Base-by-base conservation (phyloP, 345 rosid species). In the Streptanthus diversifolius region DNA sequence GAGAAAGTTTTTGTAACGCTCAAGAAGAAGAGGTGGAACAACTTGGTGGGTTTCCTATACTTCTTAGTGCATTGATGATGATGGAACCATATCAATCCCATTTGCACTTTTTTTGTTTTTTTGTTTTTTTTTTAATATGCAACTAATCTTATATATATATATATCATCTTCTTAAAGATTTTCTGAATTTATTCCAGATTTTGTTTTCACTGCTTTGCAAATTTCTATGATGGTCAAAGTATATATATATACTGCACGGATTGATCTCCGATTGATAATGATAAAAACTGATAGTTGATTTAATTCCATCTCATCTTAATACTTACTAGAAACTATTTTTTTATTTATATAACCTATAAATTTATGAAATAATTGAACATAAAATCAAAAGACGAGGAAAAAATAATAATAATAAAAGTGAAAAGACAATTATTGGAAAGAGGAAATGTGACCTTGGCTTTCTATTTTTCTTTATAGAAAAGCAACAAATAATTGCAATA, bases 41-140 rank as follows among this genome's bases (percentile, higher is more conserved):
- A 43, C 58, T 45, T 69, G 70, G 65, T 76, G 49, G 74, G 53
- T 69, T 36, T 69, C 40, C n/a, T 49, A 29, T 59, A 39, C 24
- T 41, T 18, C 21, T 33, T 19, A 76, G 75, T 69, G 75, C 66
- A 47, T 54, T 76, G 43, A 21, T 75, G 79, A 69, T 76, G 13
- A 53, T 63, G 60, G 53, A 35, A 68, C 74, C 79, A 75, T 52
- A 1, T 6, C 12, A 17, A 25, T 57, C 36, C 66, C 36, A 45
- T 61, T 22, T 32, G 24, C 32, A 8, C n/a, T 14, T 9, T 49
- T 25, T 59, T 27, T 25, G 11, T 53, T 48, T 45, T 11, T 19
- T 6, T 57, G 36, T 12, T 12, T 47, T 35, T 17, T 15, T 35
- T 25, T 30, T 33, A 37, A 2, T 56, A 5, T 15, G 58, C 14